Conservation (phyloP, 306 rosid species). For the Cucurbita moschata region DNA sequence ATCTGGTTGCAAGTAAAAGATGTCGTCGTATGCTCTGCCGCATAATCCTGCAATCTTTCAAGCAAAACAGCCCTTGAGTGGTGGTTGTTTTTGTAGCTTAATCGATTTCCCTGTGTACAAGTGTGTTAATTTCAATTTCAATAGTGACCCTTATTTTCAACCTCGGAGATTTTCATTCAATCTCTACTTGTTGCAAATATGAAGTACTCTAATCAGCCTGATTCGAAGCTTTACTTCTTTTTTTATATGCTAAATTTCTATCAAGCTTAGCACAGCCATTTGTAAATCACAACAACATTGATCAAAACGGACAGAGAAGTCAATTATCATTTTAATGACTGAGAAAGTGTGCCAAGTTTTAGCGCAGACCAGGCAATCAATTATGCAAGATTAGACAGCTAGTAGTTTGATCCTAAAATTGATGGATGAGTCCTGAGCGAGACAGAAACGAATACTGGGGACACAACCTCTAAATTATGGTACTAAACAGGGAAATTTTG, state of each 20-base stretch:
- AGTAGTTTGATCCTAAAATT: background rate
- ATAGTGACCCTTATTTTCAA: background rate
- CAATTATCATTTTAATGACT: background rate
- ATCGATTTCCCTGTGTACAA: background rate
- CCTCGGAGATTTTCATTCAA: background rate
- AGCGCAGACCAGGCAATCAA: background rate
- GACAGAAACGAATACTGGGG: background rate
- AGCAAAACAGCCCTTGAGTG: background rate
- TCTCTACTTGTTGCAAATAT: background rate
- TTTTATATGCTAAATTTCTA: background rate
- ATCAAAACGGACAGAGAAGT: background rate
- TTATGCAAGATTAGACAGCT: background rate
- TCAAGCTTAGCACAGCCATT: background rate
- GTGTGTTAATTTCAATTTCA: background rate
- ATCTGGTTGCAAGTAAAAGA: background rate
- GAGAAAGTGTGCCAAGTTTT: background rate
- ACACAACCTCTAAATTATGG: no score
- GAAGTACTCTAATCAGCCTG: background rate
- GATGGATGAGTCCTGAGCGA: background rate
- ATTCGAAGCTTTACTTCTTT: background rate
- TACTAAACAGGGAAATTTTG: no score
- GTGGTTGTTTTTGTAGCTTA: background rate
- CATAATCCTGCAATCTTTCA: background rate
- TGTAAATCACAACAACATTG: background rate
- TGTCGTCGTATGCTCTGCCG: background rate